Evolutionary conservation across 192 early-diverging fungal species (phyloP).

Genomic region (Linnemannia hyalina): DNA sequence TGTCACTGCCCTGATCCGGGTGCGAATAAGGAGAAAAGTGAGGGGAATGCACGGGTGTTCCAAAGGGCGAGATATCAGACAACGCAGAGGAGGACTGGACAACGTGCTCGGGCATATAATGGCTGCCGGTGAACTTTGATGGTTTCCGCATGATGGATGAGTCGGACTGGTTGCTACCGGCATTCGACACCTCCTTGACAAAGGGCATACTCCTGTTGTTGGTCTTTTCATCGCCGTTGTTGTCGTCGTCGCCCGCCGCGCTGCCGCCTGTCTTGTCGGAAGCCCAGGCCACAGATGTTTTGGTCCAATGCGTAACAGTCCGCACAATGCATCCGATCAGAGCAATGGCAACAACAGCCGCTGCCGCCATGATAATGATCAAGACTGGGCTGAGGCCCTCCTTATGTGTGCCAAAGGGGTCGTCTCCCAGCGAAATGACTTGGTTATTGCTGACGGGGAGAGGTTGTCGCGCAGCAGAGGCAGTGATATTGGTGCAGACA

Average conservation of each 20-base stretch:
- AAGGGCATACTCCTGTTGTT: not conserved
- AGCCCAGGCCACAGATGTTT: slow-evolving; percentile 19
- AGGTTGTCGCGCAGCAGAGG: not conserved
- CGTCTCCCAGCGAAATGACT: slow-evolving; percentile 35
- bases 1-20: slow-evolving; percentile 37
- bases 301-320: slow-evolving; percentile 21
- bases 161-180: not conserved
- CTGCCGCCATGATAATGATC: slow-evolving; percentile 42
- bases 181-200: not conserved
- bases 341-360: slow-evolving; percentile 26
- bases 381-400: slow-evolving; percentile 30
- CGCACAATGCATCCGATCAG: slow-evolving; percentile 47
- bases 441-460: slow-evolving; percentile 13
- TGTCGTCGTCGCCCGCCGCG: not conserved
- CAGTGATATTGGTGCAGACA: slow-evolving; percentile 41
- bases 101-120: slow-evolving; percentile 31
- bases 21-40: slow-evolving; percentile 37
- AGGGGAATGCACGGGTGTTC: slow-evolving; percentile 20
- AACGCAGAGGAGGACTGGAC: not conserved
- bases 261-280: not conserved
- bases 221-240: slow-evolving; percentile 12
- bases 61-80: slow-evolving; percentile 12
- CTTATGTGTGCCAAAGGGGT: slow-evolving; percentile 40
- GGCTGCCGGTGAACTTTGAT: slow-evolving; percentile 41
- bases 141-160: slow-evolving; percentile 10